A percentile compares a stretch with the other conserved stretches of the same genome.
Evolutionary conservation across 345 rosid species (phyloP).

Genomic region (Populus deltoides): DNA sequence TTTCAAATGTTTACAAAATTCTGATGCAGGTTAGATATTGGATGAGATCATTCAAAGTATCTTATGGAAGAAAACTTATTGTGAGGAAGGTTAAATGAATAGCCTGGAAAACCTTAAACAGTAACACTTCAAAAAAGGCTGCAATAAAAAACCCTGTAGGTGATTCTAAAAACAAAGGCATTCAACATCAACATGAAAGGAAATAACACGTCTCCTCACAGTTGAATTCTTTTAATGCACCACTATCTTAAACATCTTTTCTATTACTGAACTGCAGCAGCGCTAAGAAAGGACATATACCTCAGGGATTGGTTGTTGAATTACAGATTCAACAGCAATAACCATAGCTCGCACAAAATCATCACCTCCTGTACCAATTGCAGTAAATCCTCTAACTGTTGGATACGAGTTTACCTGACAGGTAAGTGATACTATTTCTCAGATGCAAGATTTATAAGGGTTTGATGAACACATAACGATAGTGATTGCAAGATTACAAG

Average conservation of each 20-base stretch:
- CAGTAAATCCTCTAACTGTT: slow-evolving; percentile 90
- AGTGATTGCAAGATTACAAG: neutral
- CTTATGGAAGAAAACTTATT: neutral
- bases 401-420: slow-evolving; percentile 89
- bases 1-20: neutral
- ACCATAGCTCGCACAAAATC: slow-evolving; percentile 97
- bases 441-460: neutral
- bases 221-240: neutral
- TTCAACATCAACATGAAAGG: neutral
- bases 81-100: neutral
- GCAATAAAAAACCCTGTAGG: neutral
- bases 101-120: neutral
- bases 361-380: slow-evolving; percentile 95
- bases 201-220: neutral
- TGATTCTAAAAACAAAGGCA: neutral
- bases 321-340: slow-evolving; percentile 94
- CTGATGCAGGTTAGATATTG: neutral
- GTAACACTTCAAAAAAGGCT: neutral
- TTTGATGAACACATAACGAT: neutral
- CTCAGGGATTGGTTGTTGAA: slow-evolving; percentile 80
- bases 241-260: neutral
- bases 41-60: neutral
- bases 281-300: slow-evolving; percentile 31
- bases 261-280: slow-evolving; percentile 1
- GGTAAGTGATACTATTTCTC: slow-evolving; percentile 10